These are phyloP conservation scores for Apiotrichum mycotoxinovorans DNA, from an alignment of 1,284 basidiomycete species.

Conservation along the genomic window DNA sequence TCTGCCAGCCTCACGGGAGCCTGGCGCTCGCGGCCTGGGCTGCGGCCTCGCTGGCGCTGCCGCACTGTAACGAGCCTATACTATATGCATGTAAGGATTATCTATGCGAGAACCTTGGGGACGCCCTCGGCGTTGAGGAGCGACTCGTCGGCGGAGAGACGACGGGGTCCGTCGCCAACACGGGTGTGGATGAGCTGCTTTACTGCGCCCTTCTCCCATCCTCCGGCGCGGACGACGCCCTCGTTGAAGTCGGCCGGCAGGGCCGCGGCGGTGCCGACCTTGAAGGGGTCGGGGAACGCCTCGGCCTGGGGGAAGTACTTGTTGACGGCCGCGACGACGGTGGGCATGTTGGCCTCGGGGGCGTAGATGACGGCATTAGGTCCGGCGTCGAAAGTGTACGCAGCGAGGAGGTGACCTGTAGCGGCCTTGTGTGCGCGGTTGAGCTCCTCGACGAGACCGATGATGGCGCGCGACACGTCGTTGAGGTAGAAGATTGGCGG, in stretches of 20 bases:
- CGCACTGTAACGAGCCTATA: not conserved
- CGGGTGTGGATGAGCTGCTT: slow-evolving; percentile 84
- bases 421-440: slow-evolving; percentile 72
- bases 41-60: too few relatives aligned
- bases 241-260: slow-evolving; percentile 71
- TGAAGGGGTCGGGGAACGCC: slow-evolving; percentile 71
- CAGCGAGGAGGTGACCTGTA: slow-evolving; percentile 70
- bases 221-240: slow-evolving; percentile 61
- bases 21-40: too few relatives aligned
- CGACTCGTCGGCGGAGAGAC: slow-evolving; percentile 44
- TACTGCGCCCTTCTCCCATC: slow-evolving; percentile 70
- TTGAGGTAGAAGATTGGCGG: slow-evolving; percentile 99
- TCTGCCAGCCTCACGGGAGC: too few relatives aligned
- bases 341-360: slow-evolving; percentile 68
- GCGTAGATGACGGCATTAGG: slow-evolving; percentile 99
- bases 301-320: slow-evolving; percentile 78
- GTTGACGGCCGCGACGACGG: slow-evolving; percentile 70
- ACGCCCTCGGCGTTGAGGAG: slow-evolving; percentile 49
- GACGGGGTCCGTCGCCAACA: slow-evolving; percentile 84
- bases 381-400: slow-evolving; percentile 97
- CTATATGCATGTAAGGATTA: slow-evolving; percentile 12
- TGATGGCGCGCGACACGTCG: slow-evolving; percentile 84
- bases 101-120: slow-evolving; percentile 46
- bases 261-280: slow-evolving; percentile 33
- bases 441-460: slow-evolving; percentile 83